Evolutionary conservation across 2,329 filamentous ascomycete species (phyloP), one percentile per base, ranked within the genome.

Genomic region (Fusarium napiforme): DNA sequence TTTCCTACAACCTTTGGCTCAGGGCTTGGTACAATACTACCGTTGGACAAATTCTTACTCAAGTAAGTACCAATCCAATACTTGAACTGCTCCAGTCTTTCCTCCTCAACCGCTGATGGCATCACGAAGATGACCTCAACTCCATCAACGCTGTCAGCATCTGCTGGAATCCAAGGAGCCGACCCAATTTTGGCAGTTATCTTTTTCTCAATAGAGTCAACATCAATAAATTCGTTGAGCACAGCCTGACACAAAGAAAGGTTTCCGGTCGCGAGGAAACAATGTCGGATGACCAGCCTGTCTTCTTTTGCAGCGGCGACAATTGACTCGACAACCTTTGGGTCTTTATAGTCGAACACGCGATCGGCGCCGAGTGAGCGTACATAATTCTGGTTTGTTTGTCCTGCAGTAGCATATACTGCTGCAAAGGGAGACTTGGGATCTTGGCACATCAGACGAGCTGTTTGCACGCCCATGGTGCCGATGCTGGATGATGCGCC

Each of bases 401-500:
- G 9, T 0, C 84, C 80, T 0, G 84, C 79, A 2, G 83, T 83
- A 11, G 84, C 83, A 36, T 86, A 86, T 9, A 85, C 84, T 6
- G 82, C 81, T 1, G 79, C 79, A 46, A 83, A 78, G 23, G 78
- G 59, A 58, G 82, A 81, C 28, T 50, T 57, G 2, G 9, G 63
- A 60, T 84, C 77, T 15, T 82, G 74, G 3, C 82, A 80, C 21
- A 86, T 67, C 8, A 83, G 5, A 7, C 79, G 78, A 12, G 81
- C 83, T 6, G 59, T 80, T 67, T 85, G 84, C 8, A 86, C 83
- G 2, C 82, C 82, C 82, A 85, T 84, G 0, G 80, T 83, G 4
- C 84, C 84, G 4, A 86, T 81, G 49, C 84, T 86, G 1, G 83
- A 85, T 15, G 83, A 84, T 8, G 81, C 84, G 2, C 84, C 84